Base-by-base conservation (phyloP, 768 basidiomycete genomes). In the Russula vinacea region DNA sequence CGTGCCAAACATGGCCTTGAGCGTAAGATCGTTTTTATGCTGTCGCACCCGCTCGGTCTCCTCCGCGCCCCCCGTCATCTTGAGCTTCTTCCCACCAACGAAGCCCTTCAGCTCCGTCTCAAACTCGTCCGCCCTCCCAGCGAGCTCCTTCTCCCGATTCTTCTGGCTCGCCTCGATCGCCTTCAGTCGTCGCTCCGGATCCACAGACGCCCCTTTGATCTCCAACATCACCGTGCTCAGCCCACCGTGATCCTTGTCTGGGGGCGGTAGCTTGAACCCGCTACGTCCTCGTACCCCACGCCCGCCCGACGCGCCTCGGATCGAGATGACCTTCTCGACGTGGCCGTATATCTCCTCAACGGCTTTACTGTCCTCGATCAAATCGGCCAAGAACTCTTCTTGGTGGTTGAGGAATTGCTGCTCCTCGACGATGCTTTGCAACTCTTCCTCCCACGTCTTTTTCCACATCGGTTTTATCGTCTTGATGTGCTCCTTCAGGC, bases 391-490 rank as follows among this genome's bases (percentile, higher is more conserved):
- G 74, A 99, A 84, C 74, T 94, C 93, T 73, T 95, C 92, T 74
- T 98, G 95, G 71, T 97, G 91, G 9, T 84, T 85, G 64, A 98
- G 77, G 78, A 97, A 90, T 69, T 94, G 91, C 73, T 99, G 95
- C 74, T 99, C 96, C 74, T 97, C 94, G 62, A 98, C 90, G 61
- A 99, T 94, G 68, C 93, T 92, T 79, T 93, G 90, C 73, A 99
- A 74, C 77, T 99, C 96, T 72, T 92, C 87, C 71, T 92, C 90
- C 96, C 96, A 99, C 22, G 94, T 98, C 82, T 95, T 94, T 80
- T 95, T 92, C 96, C 96, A 99, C 83, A 92, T 92, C 49, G 96
- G 94, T 71, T 90, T 93, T 71, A 95, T 83, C 13, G 91, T 89
- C 69, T 87, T 84, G 69, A 98, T 90, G 74, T 96, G 92, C 69